These are phyloP conservation scores for Fragaria ananassa DNA, from an alignment of 306 rosid species.

Conservation along the genomic window DNA sequence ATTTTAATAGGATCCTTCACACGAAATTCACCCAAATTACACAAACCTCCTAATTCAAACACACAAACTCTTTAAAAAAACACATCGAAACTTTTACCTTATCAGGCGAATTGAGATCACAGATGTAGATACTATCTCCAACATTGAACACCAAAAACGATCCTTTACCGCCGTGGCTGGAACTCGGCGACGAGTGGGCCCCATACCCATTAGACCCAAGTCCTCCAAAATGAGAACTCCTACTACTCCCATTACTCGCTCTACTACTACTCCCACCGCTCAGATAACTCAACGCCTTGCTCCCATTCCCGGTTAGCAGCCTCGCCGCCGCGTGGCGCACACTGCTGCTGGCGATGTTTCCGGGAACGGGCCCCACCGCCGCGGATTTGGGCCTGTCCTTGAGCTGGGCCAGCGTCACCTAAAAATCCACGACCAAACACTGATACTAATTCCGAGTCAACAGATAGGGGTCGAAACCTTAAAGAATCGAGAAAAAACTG, in stretches of 20 bases:
- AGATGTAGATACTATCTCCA: slow-evolving; percentile 85
- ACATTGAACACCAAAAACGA: slow-evolving; percentile 82
- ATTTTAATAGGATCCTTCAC: slow-evolving; percentile 92
- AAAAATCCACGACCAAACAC: slow-evolving; percentile 19
- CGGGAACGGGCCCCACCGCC: slow-evolving; percentile 50
- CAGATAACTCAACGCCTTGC: slow-evolving; percentile 77
- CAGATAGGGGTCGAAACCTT: neutral
- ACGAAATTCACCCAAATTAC: neutral
- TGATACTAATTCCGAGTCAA: slow-evolving; percentile 21
- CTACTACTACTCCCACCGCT: slow-evolving; percentile 77
- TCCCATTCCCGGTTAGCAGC: slow-evolving; percentile 69
- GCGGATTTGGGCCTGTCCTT: slow-evolving; percentile 74
- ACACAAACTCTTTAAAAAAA: slow-evolving; percentile 26
- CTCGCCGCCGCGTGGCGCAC: slow-evolving; percentile 89
- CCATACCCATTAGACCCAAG: slow-evolving; percentile 23
- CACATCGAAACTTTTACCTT: slow-evolving; percentile 48
- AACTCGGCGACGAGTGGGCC: slow-evolving; percentile 45
- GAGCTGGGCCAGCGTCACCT: slow-evolving; percentile 86
- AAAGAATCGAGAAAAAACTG: neutral
- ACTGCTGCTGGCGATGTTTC: slow-evolving; percentile 69
- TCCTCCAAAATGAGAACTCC: slow-evolving; percentile 35
- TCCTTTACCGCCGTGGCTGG: slow-evolving; percentile 82
- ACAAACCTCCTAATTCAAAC: slow-evolving; percentile 21
- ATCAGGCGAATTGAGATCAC: slow-evolving; percentile 91
- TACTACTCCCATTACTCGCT: slow-evolving; percentile 50